Conservation (phyloP, 352 stramenopile genomes). For the Thalassiosira ordinaria region DNA sequence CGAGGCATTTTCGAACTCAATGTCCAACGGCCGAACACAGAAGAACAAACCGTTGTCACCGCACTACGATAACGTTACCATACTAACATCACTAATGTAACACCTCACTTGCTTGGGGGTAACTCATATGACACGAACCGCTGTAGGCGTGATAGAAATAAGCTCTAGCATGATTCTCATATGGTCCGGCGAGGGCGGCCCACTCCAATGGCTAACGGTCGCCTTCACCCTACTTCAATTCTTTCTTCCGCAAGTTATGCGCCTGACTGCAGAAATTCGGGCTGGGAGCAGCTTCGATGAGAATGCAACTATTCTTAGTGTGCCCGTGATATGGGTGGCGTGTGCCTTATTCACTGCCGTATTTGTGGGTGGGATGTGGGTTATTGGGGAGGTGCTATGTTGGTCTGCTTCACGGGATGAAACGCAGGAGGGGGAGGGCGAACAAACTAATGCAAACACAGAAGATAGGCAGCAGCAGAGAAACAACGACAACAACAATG, state of each 20-base stretch:
- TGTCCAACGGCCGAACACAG: too few species aligned
- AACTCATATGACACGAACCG: too few species aligned
- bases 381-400: background rate
- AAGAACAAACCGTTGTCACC: too few species aligned
- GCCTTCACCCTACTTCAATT: slow-evolving; percentile 43
- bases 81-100: too few species aligned
- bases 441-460: slow-evolving; percentile 3
- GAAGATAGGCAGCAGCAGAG: too few species aligned
- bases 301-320: background rate
- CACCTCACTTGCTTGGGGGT: too few species aligned
- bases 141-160: too few species aligned
- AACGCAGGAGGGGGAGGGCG: background rate
- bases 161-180: too few species aligned
- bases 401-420: too few species aligned
- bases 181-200: slow-evolving; percentile 43
- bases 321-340: background rate
- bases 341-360: slow-evolving; percentile 10
- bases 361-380: background rate
- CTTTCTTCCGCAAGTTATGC: slow-evolving; percentile 28
- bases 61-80: too few species aligned
- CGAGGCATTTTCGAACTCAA: too few species aligned
- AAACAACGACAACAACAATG: background rate
- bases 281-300: background rate
- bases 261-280: slow-evolving; percentile 1
- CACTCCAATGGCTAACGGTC: slow-evolving; percentile 33